Conservation (phyloP, 2,329 filamentous ascomycete genomes). For the Arthrinium puccinioides region DNA sequence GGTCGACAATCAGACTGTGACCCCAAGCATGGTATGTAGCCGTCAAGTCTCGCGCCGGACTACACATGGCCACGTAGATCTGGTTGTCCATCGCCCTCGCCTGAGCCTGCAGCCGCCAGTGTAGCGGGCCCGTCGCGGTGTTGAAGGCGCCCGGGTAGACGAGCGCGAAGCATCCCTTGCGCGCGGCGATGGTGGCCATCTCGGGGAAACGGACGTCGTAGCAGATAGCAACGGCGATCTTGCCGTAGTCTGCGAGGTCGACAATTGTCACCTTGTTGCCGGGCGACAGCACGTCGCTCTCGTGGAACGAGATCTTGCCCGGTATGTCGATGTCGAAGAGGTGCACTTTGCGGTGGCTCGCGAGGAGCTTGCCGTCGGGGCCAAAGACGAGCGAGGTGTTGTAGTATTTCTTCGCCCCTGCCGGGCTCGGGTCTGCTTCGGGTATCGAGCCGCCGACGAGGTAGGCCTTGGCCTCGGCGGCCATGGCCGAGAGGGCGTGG, state of each 20-base stretch:
- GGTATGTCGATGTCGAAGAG: slow-evolving; percentile 98
- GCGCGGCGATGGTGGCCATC: slow-evolving; percentile 79
- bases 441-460: slow-evolving; percentile 90
- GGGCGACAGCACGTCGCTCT: slow-evolving; percentile 80
- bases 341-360: slow-evolving; percentile 86
- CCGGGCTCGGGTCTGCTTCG: slow-evolving; percentile 53
- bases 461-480: slow-evolving; percentile 70
- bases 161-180: slow-evolving; percentile 79
- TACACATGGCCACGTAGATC: slow-evolving; percentile 87
- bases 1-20: slow-evolving; percentile 82
- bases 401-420: slow-evolving; percentile 59
- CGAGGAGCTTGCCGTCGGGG: slow-evolving; percentile 72
- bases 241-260: slow-evolving; percentile 82
- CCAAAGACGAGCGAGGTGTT: slow-evolving; percentile 86
- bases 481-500: slow-evolving; percentile 75
- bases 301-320: slow-evolving; percentile 84
- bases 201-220: slow-evolving; percentile 98
- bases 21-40: slow-evolving; percentile 87
- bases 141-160: slow-evolving; percentile 98
- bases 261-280: slow-evolving; percentile 82
- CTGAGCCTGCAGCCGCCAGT: slow-evolving; percentile 80
- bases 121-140: slow-evolving; percentile 80
- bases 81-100: slow-evolving; percentile 90
- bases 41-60: slow-evolving; percentile 71
- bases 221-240: slow-evolving; percentile 85